Percentiles rank a stretch among this genome's conserved stretches.
Evolutionary conservation across 768 basidiomycete genomes (phyloP).

Genomic region (Sporobolomyces roseus): DNA sequence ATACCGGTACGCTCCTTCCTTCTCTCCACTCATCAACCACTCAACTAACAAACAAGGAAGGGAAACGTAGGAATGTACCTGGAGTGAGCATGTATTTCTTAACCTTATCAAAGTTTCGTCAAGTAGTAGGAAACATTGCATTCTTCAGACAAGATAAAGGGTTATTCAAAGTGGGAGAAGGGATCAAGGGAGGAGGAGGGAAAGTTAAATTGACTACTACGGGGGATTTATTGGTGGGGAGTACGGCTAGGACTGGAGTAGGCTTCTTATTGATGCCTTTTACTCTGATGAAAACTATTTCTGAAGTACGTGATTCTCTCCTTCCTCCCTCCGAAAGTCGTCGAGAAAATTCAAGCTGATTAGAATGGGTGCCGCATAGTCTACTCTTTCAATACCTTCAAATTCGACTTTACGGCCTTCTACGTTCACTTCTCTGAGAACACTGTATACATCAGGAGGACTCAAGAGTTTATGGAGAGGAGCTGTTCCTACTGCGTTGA

Average conservation of each 20-base stretch:
- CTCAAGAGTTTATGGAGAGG: slow-evolving; percentile 50
- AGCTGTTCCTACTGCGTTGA: slow-evolving; percentile 51
- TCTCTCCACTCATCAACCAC: not conserved
- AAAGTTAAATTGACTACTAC: slow-evolving; percentile 48
- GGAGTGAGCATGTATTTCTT: slow-evolving; percentile 53
- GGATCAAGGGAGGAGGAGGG: slow-evolving; percentile 26
- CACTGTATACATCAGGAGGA: slow-evolving; percentile 47
- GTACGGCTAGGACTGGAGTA: slow-evolving; percentile 50
- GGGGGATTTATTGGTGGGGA: slow-evolving; percentile 51
- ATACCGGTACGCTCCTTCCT: slow-evolving; percentile 28
- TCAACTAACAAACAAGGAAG: not conserved
- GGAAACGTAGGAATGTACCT: slow-evolving; percentile 50
- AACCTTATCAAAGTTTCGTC: slow-evolving; percentile 49
- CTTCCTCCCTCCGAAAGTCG: not conserved
- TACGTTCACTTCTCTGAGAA: slow-evolving; percentile 42
- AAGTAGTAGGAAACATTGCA: slow-evolving; percentile 44
- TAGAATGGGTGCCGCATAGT: too few species aligned
- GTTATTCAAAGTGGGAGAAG: not conserved
- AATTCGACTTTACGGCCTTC: not conserved
- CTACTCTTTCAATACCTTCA: not conserved
- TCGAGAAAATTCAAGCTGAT: too few species aligned
- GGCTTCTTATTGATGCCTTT: slow-evolving; percentile 52
- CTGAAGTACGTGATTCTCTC: slow-evolving; percentile 48
- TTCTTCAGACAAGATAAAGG: slow-evolving; percentile 45
- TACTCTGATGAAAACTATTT: slow-evolving; percentile 52